Conservation (phyloP, 1,284 basidiomycete species). For the Pterulicium gracile region DNA sequence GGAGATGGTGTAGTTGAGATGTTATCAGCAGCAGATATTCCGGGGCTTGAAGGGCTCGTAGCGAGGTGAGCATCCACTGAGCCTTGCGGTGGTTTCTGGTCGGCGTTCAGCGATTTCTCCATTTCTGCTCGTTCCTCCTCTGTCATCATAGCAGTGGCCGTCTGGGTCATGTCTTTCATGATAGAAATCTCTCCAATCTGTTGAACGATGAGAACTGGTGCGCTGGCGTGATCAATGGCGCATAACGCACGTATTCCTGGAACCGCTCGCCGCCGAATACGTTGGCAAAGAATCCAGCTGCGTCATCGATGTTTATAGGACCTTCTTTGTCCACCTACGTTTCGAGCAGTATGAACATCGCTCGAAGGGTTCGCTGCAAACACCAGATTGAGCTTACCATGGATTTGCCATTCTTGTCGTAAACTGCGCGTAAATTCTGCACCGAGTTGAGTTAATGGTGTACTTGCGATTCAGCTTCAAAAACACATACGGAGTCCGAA, state of each 20-base stretch:
- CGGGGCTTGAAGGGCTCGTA: slow-evolving; percentile 10
- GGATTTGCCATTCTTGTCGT: slow-evolving; percentile 91
- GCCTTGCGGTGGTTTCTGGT: slow-evolving; percentile 12
- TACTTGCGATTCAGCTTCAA: slow-evolving; percentile 6
- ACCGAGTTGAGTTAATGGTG: slow-evolving; percentile 8
- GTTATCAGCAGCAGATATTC: slow-evolving; percentile 9
- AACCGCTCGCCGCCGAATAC: slow-evolving; percentile 89
- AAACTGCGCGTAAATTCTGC: slow-evolving; percentile 80
- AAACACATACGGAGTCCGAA: slow-evolving; percentile 60
- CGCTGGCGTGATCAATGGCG: neutral
- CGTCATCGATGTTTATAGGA: slow-evolving; percentile 67
- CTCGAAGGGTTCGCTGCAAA: slow-evolving; percentile 3
- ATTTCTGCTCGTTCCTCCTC: slow-evolving; percentile 89
- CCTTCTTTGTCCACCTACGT: slow-evolving; percentile 69
- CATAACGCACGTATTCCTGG: slow-evolving; percentile 67
- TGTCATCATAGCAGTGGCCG: slow-evolving; percentile 73
- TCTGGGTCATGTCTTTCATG: slow-evolving; percentile 82
- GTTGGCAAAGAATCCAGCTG: slow-evolving; percentile 84
- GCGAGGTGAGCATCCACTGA: slow-evolving; percentile 9
- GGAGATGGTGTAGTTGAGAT: slow-evolving; percentile 3
- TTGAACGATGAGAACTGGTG: neutral
- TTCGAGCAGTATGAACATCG: slow-evolving; percentile 3
- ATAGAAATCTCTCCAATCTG: slow-evolving; percentile 90
- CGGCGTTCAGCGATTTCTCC: slow-evolving; percentile 58
- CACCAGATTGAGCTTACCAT: slow-evolving; percentile 39